A percentile compares a stretch with the other conserved stretches of the same genome.
Evolutionary conservation across 1,139 yeast genomes (phyloP).

Genomic region (Arxiozyma slooffiae): DNA sequence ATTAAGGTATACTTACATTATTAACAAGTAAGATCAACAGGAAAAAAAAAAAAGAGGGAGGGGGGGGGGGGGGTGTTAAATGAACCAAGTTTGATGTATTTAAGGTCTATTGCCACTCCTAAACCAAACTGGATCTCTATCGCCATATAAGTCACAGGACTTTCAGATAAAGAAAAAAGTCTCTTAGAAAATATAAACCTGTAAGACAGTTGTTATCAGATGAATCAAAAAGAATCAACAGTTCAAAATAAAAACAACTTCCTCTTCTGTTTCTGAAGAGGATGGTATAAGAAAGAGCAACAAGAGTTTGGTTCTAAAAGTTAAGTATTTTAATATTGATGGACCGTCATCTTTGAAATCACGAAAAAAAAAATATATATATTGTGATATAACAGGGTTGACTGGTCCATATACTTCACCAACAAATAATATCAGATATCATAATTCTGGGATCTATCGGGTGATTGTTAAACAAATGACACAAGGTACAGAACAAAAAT

Average conservation of each 20-base stretch:
- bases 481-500: constrained; percentile 90
- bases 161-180: constrained; percentile 34
- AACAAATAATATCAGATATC: constrained; percentile 64
- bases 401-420: constrained; percentile 72
- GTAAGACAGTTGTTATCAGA: constrained; percentile 66
- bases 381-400: constrained; percentile 91
- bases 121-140: constrained; percentile 13
- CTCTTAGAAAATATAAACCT: constrained; percentile 62
- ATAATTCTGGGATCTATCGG: constrained; percentile 76
- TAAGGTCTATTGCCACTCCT: constrained; percentile 21
- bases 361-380: constrained; percentile 60
- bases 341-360: constrained; percentile 90
- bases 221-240: constrained; percentile 41
- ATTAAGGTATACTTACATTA: no score
- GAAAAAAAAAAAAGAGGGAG: no score
- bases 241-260: constrained; percentile 9
- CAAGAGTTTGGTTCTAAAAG: constrained; percentile 11
- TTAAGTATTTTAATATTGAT: constrained; percentile 54
- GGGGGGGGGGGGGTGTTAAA: no score
- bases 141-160: constrained; percentile 38
- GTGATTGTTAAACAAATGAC: constrained; percentile 69
- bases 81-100: constrained; percentile 19
- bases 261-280: background rate
- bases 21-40: no score
- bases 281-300: constrained; percentile 7